A percentile compares a stretch with the other conserved stretches of the same genome.
These are phyloP conservation scores for Wilcoxina mikolae DNA, from an alignment of 495 filamentous ascomycete species.

Conservation along the genomic window DNA sequence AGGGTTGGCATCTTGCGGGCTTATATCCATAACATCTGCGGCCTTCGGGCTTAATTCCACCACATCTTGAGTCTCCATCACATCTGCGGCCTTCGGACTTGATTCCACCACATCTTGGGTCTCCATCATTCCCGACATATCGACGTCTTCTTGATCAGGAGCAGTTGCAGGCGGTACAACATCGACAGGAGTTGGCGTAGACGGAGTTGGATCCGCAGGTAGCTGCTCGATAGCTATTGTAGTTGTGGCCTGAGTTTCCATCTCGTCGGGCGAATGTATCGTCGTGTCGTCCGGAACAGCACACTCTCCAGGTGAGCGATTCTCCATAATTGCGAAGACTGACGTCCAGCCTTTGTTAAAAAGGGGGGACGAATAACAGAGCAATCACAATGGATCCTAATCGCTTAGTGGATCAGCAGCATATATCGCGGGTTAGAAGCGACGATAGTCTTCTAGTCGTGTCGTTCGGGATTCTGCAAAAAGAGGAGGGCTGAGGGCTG, in stretches of 20 bases:
- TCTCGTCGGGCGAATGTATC: neutral
- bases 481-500: neutral
- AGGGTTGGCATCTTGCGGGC: neutral
- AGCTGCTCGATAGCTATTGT: neutral
- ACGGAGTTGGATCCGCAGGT: neutral
- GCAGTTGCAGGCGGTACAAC: neutral
- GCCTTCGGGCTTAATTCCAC: neutral
- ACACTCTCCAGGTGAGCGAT: slow-evolving; percentile 3
- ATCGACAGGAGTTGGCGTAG: neutral
- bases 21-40: too few relatives aligned
- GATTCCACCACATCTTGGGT: neutral
- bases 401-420: slow-evolving; percentile 1
- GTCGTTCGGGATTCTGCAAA: neutral
- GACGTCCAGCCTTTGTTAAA: neutral
- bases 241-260: neutral
- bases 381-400: neutral
- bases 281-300: neutral
- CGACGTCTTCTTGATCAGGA: neutral
- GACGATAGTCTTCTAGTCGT: neutral
- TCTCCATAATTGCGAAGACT: slow-evolving; percentile 4
- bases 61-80: neutral
- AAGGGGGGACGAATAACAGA: neutral
- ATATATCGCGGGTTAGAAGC: neutral
- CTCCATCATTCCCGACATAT: neutral
- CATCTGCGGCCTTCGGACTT: neutral